Conservation (phyloP, 2,329 filamentous ascomycete genomes). For the Salinomyces thailandicus region DNA sequence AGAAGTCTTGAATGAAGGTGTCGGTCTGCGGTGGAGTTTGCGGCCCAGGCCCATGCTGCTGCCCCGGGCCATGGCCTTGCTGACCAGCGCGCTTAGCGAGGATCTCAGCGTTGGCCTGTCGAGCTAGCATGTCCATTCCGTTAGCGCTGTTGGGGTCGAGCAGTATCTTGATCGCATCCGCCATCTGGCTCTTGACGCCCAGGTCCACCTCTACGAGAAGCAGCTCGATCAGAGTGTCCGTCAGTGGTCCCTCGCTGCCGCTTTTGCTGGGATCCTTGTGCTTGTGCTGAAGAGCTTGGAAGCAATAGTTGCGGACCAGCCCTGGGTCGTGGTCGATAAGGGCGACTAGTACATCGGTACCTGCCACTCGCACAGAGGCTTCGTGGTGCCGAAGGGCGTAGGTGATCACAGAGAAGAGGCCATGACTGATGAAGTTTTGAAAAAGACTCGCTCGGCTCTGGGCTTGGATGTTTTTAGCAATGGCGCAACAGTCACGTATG, state of each 20-base stretch:
- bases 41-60: not conserved
- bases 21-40: conserved; percentile 58
- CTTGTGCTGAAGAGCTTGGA: conserved; percentile 82
- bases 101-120: conserved; percentile 53
- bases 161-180: conserved; percentile 87
- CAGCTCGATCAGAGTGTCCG: conserved; percentile 85
- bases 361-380: conserved; percentile 76
- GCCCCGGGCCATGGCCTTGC: conserved; percentile 8
- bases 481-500: conserved; percentile 89
- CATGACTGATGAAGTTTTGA: conserved; percentile 79
- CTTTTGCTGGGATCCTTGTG: conserved; percentile 40
- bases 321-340: conserved; percentile 93
- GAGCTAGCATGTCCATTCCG: conserved; percentile 46
- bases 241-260: conserved; percentile 56
- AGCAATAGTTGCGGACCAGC: conserved; percentile 88
- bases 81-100: conserved; percentile 45
- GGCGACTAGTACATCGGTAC: conserved; percentile 84
- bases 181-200: conserved; percentile 89
- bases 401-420: conserved; percentile 79
- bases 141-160: conserved; percentile 61
- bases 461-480: conserved; percentile 88
- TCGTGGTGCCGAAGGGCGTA: conserved; percentile 81
- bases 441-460: conserved; percentile 72
- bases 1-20: conserved; percentile 76
- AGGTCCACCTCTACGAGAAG: conserved; percentile 84